Evolutionary conservation across 2,329 filamentous ascomycete species (phyloP).

Genomic region (Geoglossum cookeanum): DNA sequence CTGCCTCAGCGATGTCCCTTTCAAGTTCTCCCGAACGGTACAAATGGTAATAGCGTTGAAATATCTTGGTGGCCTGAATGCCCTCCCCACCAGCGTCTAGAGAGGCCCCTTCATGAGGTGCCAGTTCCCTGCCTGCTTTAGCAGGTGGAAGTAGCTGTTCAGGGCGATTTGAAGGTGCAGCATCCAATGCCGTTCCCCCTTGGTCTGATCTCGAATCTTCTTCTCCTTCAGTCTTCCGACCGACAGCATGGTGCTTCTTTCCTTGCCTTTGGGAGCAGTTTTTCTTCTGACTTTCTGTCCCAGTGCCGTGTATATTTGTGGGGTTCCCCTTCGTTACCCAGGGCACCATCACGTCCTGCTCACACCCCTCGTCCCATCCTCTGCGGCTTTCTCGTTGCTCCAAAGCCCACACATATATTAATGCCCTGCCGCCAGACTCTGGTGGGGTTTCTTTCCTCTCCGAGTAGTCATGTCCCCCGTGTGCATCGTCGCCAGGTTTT

Average conservation of each 20-base stretch:
- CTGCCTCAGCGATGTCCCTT: conserved; percentile 52
- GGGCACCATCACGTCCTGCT: conserved; percentile 87
- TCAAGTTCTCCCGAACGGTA: conserved; percentile 79
- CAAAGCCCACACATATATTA: conserved; percentile 89
- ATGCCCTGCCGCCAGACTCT: conserved; percentile 36
- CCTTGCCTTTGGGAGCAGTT: conserved; percentile 1
- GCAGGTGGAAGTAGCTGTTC: neutral
- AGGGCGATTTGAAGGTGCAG: neutral
- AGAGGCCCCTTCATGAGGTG: neutral
- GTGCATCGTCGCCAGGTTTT: conserved; percentile 10
- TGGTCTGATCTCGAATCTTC: conserved; percentile 6
- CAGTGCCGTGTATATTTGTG: neutral
- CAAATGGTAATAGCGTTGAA: conserved; percentile 85
- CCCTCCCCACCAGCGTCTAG: neutral
- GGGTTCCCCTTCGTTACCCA: conserved; percentile 51
- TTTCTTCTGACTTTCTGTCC: neutral
- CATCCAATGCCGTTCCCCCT: neutral
- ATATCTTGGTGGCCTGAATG: conserved; percentile 23
- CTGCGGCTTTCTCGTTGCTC: conserved; percentile 75
- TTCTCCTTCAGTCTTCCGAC: conserved; percentile 2
- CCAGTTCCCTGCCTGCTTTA: neutral
- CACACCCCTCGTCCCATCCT: conserved; percentile 67
- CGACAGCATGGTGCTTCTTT: neutral
- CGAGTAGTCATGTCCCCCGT: neutral
- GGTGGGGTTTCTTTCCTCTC: neutral